These are phyloP conservation scores for Nicotiana knightiana DNA, from an alignment of 257 asterid species.

Conservation along the genomic window DNA sequence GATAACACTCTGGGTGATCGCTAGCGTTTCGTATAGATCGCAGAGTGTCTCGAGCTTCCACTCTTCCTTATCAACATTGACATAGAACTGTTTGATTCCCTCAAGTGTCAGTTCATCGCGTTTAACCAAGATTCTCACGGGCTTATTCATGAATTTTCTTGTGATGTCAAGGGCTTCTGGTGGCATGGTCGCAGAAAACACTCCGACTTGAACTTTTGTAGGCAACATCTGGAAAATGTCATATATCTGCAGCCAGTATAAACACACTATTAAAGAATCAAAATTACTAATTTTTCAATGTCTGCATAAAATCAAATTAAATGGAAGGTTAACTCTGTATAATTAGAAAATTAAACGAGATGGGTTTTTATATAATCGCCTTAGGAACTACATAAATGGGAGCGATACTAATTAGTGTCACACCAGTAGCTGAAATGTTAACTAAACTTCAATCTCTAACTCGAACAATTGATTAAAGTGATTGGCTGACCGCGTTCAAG, in stretches of 20 bases:
- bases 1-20: conserved; percentile 72
- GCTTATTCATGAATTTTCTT: conserved; percentile 69
- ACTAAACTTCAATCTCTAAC: background rate
- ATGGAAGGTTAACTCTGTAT: background rate
- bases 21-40: conserved; percentile 67
- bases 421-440: background rate
- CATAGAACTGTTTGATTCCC: conserved; percentile 72
- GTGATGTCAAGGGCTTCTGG: conserved; percentile 85
- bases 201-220: conserved; percentile 65
- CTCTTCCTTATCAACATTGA: conserved; percentile 70
- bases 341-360: background rate
- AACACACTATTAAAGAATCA: background rate
- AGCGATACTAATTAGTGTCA: background rate
- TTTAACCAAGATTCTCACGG: conserved; percentile 68
- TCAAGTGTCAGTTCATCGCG: conserved; percentile 77
- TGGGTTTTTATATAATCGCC: background rate
- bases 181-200: conserved; percentile 78
- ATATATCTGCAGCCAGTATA: conserved; percentile 39
- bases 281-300: background rate
- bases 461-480: background rate
- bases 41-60: conserved; percentile 77
- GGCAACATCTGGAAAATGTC: conserved; percentile 79
- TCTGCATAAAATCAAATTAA: background rate
- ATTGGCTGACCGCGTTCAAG: background rate
- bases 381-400: background rate